Evolutionary conservation across 2,329 filamentous ascomycete species (phyloP).

Genomic region (Samsoniella hepiali): DNA sequence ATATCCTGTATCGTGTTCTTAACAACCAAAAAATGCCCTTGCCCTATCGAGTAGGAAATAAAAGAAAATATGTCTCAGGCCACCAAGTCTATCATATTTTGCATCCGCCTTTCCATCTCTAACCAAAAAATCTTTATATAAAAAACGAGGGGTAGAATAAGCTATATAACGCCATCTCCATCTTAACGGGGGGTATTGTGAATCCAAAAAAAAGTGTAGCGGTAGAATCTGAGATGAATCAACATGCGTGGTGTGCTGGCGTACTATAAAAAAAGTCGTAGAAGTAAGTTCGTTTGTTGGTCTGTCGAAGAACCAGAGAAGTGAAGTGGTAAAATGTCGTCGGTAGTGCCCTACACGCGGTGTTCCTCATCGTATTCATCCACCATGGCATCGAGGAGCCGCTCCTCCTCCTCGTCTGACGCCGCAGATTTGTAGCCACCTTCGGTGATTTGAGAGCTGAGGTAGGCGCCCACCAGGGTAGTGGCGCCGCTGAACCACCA

Average conservation of each 20-base stretch:
- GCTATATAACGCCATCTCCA: constrained; percentile 12
- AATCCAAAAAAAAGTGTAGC: constrained; percentile 7
- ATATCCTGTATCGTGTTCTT: constrained; percentile 10
- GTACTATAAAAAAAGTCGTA: constrained; percentile 8
- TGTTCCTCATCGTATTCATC: constrained; percentile 32
- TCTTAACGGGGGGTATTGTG: constrained; percentile 13
- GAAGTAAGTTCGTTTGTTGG: not conserved
- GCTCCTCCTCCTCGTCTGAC: constrained; percentile 39
- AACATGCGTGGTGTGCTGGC: constrained; percentile 1
- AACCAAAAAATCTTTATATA: not conserved
- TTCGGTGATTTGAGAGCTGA: constrained; percentile 75
- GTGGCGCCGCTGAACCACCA: constrained; percentile 90
- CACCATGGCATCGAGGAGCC: constrained; percentile 32
- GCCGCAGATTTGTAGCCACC: constrained; percentile 44
- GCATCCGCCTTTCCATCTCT: not conserved
- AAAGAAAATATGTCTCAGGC: not conserved
- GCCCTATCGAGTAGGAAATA: not conserved
- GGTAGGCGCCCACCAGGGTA: constrained; percentile 68
- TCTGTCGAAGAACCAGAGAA: constrained; percentile 12
- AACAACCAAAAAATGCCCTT: constrained; percentile 10
- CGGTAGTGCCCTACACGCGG: constrained; percentile 26
- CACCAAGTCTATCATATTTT: constrained; percentile 5
- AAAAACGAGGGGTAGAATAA: constrained; percentile 17
- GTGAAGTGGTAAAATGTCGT: constrained; percentile 19
- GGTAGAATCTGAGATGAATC: constrained; percentile 1